Conservation (phyloP, 345 rosid genomes). For the Acer negundo region DNA sequence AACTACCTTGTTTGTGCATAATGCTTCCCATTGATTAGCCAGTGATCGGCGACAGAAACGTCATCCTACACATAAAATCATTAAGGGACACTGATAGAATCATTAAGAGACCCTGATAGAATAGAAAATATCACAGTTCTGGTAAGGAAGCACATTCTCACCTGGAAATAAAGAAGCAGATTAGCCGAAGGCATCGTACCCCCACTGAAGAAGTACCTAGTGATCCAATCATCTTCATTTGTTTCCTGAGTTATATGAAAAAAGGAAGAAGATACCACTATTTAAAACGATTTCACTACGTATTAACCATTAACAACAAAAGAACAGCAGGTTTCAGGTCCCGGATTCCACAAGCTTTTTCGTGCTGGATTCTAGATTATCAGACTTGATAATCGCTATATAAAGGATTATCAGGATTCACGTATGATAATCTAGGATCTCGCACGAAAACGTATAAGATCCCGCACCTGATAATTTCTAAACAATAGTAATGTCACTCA, state of each 20-base stretch:
- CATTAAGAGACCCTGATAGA: neutral
- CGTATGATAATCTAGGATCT: too few relatives aligned
- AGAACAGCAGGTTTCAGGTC: neutral
- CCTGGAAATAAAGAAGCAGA: constrained; percentile 92
- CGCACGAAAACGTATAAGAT: too few relatives aligned
- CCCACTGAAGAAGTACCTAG: constrained; percentile 82
- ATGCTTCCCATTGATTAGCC: constrained; percentile 87
- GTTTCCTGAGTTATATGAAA: constrained; percentile 44
- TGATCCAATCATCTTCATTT: constrained; percentile 92
- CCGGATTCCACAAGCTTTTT: too few relatives aligned
- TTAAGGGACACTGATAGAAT: constrained; percentile 1
- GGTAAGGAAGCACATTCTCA: constrained; percentile 9
- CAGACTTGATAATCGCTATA: too few relatives aligned
- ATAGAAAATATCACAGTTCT: neutral
- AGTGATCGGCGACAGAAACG: constrained; percentile 68
- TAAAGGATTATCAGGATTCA: too few relatives aligned
- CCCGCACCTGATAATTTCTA: too few relatives aligned
- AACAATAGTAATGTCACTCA: neutral
- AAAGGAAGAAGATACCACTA: neutral
- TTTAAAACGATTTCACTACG: neutral
- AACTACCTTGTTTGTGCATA: constrained; percentile 76
- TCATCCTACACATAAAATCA: constrained; percentile 46
- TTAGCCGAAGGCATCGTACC: constrained; percentile 91
- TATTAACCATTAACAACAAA: neutral
- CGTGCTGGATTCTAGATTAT: too few relatives aligned